These are phyloP conservation scores for Cryptococcus maquisensis DNA, from an alignment of 1,284 basidiomycete species.

Conservation along the genomic window DNA sequence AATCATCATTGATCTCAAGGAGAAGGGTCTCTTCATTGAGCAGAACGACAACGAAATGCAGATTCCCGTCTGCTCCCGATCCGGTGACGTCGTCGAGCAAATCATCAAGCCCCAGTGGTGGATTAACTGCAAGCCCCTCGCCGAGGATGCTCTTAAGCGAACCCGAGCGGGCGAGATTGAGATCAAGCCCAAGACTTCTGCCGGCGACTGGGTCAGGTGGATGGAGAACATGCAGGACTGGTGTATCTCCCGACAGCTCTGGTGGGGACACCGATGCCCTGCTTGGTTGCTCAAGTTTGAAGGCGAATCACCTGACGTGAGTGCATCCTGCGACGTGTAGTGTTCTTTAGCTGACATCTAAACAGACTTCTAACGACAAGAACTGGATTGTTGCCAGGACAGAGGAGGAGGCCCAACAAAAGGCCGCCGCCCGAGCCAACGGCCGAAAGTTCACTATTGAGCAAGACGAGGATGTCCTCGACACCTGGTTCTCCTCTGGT, in stretches of 20 bases:
- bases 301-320: constrained; percentile 69
- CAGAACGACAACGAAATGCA: constrained; percentile 95
- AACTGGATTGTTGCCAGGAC: constrained; percentile 90
- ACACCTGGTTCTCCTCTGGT: constrained; percentile 99
- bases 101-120: constrained; percentile 99
- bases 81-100: constrained; percentile 93
- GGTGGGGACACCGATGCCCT: constrained; percentile 98
- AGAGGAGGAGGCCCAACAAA: constrained; percentile 70
- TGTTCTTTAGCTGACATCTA: background rate
- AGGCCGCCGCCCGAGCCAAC: constrained; percentile 69
- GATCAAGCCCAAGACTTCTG: constrained; percentile 79
- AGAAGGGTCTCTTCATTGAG: constrained; percentile 81
- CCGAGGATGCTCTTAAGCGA: constrained; percentile 85
- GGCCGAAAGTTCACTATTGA: constrained; percentile 71
- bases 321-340: constrained; percentile 28
- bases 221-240: constrained; percentile 95
- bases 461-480: constrained; percentile 96
- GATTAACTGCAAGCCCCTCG: constrained; percentile 90
- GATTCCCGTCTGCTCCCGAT: constrained; percentile 89
- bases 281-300: constrained; percentile 90
- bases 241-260: constrained; percentile 98
- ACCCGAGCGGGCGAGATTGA: constrained; percentile 78
- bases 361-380: constrained; percentile 63
- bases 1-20: constrained; percentile 80
- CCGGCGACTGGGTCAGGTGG: constrained; percentile 96